These are phyloP conservation scores for Botrytis fabae DNA, from an alignment of 2,329 filamentous ascomycete species.

Conservation along the genomic window DNA sequence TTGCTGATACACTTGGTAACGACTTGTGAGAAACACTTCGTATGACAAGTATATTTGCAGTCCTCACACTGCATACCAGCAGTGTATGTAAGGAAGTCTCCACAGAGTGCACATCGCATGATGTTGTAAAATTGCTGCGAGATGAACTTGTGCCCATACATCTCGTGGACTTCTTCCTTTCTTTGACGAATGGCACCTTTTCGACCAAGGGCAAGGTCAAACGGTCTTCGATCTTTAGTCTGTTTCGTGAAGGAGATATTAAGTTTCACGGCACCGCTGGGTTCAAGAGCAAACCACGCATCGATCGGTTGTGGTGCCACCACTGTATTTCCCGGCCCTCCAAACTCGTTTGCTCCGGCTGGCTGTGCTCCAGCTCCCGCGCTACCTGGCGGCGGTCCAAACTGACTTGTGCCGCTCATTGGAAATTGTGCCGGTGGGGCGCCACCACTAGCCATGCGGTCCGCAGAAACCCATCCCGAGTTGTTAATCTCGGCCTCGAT, in stretches of 20 bases:
- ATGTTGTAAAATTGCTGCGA: conserved; percentile 99
- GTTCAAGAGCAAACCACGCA: conserved; percentile 96
- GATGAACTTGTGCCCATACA: conserved; percentile 98
- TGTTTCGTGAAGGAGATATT: conserved; percentile 92
- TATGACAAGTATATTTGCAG: conserved; percentile 99
- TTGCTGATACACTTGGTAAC: conserved; percentile 99
- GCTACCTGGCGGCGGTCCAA: conserved; percentile 47
- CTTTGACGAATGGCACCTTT: conserved; percentile 96
- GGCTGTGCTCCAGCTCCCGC: conserved; percentile 37
- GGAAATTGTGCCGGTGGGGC: conserved; percentile 56
- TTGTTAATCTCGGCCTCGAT: conserved; percentile 95
- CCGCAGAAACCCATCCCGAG: conserved; percentile 95
- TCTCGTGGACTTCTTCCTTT: conserved; percentile 97
- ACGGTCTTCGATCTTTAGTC: conserved; percentile 75
- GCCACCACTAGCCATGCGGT: conserved; percentile 76
- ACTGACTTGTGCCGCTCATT: conserved; percentile 51
- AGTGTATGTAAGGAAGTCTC: conserved; percentile 97
- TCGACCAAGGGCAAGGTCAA: conserved; percentile 87
- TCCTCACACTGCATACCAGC: conserved; percentile 99
- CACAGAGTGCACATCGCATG: conserved; percentile 97
- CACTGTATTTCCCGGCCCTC: conserved; percentile 41
- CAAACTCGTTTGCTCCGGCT: conserved; percentile 32
- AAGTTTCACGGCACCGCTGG: conserved; percentile 87
- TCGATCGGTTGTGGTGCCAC: conserved; percentile 64
- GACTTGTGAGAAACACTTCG: conserved; percentile 93